A percentile compares a stretch with the other conserved stretches of the same genome.
phyloP scores from a whole-genome alignment of 2,329 filamentous ascomycete species.

The Orbilia quercus region DNA sequence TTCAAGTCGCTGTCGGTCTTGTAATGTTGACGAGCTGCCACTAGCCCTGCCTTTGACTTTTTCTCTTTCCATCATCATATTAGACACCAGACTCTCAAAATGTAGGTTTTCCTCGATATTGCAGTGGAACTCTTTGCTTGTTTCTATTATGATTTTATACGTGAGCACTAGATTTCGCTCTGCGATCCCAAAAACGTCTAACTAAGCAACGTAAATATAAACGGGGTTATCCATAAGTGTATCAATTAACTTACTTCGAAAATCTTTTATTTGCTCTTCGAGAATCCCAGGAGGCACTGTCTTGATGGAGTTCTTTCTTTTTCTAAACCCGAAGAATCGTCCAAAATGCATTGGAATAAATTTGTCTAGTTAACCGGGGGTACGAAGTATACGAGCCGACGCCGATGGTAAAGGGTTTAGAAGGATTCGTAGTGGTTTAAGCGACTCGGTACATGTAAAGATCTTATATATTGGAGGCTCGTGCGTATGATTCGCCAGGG shows the following conservation, averaged over 20 bases:
- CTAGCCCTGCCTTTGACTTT: neutral
- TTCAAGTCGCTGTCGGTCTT: neutral
- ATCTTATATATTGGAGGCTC: too few relatives aligned
- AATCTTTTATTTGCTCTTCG: slow-evolving; percentile 3
- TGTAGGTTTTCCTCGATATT: slow-evolving; percentile 36
- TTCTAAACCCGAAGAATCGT: neutral
- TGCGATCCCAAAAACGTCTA: too few relatives aligned
- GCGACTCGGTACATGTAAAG: too few relatives aligned
- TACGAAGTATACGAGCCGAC: too few relatives aligned
- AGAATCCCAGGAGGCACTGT: neutral
- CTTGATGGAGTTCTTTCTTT: neutral
- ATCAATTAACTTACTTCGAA: slow-evolving; percentile 6
- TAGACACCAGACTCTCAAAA: slow-evolving; percentile 37
- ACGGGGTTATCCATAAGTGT: too few relatives aligned
- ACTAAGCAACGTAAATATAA: too few relatives aligned
- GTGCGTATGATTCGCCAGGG: too few relatives aligned
- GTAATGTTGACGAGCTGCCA: neutral
- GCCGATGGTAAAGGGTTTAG: too few relatives aligned
- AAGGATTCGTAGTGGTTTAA: too few relatives aligned
- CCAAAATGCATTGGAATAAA: neutral
- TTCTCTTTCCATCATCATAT: slow-evolving; percentile 45
- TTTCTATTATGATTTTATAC: too few relatives aligned
- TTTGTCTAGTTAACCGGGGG: too few relatives aligned
- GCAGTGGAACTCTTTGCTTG: slow-evolving; percentile 13
- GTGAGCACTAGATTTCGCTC: too few relatives aligned